Conservation (phyloP, 768 basidiomycete species). For the Naganishia randhawae region DNA sequence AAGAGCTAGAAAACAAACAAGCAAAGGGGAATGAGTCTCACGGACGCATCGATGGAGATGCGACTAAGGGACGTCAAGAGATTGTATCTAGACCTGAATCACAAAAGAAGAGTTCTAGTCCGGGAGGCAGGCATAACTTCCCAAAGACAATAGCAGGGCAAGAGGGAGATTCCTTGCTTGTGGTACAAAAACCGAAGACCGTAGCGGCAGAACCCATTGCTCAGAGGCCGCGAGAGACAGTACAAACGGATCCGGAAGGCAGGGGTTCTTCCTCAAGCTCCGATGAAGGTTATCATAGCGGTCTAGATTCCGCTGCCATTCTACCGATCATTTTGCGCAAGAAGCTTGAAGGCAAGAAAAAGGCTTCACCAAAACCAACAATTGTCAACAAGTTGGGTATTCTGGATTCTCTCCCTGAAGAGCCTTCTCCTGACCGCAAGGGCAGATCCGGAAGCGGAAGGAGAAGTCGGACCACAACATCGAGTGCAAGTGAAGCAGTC, state of each 20-base stretch:
- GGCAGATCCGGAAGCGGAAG: background rate
- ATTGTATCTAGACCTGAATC: no score
- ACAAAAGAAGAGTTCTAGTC: background rate
- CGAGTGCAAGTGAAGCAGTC: background rate
- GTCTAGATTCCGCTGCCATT: background rate
- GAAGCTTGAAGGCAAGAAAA: constrained; percentile 14
- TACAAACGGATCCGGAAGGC: background rate
- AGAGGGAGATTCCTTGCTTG: background rate
- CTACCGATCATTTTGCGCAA: constrained; percentile 5
- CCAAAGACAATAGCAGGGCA: background rate
- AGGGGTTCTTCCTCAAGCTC: constrained; percentile 1
- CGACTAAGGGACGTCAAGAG: background rate
- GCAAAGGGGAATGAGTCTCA: background rate
- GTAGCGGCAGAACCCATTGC: background rate
- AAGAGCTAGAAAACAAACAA: background rate
- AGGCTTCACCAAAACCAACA: background rate
- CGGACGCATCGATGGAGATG: background rate
- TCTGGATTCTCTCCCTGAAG: background rate
- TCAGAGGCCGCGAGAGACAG: background rate
- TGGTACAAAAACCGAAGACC: background rate
- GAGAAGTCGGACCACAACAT: background rate
- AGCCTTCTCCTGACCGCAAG: background rate
- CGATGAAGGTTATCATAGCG: background rate
- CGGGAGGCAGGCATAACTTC: background rate
- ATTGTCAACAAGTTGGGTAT: constrained; percentile 5